These are phyloP conservation scores for Cytospora piceae DNA, from an alignment of 2,329 filamentous ascomycete species.

Conservation along the genomic window DNA sequence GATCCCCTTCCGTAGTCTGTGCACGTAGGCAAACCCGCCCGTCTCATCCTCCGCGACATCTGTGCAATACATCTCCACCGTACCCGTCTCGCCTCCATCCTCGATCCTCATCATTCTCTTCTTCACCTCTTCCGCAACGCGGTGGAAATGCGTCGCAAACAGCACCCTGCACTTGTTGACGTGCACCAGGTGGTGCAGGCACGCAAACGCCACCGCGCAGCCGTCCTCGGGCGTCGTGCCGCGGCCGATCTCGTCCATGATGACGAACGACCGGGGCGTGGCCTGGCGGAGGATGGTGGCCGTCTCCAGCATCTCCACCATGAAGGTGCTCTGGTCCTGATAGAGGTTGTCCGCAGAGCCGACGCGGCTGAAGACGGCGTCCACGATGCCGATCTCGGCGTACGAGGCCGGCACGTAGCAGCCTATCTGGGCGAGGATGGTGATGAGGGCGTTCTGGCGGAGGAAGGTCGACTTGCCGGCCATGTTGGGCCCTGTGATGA, in stretches of 20 bases:
- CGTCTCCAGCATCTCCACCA: conserved; percentile 99
- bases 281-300: conserved; percentile 86
- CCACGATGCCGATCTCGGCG: conserved; percentile 87
- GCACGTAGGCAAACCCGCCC: conserved; percentile 81
- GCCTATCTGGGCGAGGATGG: conserved; percentile 88
- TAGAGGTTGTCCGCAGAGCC: conserved; percentile 96
- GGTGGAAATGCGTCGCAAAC: conserved; percentile 96
- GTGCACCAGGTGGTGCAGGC: conserved; percentile 79
- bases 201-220: conserved; percentile 85
- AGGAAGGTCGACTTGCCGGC: conserved; percentile 96
- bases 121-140: conserved; percentile 74
- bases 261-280: conserved; percentile 83
- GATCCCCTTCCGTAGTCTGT: conserved; percentile 78
- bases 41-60: conserved; percentile 76
- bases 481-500: conserved; percentile 92
- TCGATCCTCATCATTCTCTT: conserved; percentile 49
- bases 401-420: conserved; percentile 89
- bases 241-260: conserved; percentile 97
- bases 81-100: conserved; percentile 41
- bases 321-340: conserved; percentile 94
- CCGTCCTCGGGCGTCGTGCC: conserved; percentile 95
- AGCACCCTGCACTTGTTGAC: conserved; percentile 78
- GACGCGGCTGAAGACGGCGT: conserved; percentile 91
- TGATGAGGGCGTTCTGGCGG: conserved; percentile 92
- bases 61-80: conserved; percentile 80